A percentile compares a stretch with the other conserved stretches of the same genome.
phyloP scores from a whole-genome alignment of 768 basidiomycete species.

The Leucosporidium scottii region DNA sequence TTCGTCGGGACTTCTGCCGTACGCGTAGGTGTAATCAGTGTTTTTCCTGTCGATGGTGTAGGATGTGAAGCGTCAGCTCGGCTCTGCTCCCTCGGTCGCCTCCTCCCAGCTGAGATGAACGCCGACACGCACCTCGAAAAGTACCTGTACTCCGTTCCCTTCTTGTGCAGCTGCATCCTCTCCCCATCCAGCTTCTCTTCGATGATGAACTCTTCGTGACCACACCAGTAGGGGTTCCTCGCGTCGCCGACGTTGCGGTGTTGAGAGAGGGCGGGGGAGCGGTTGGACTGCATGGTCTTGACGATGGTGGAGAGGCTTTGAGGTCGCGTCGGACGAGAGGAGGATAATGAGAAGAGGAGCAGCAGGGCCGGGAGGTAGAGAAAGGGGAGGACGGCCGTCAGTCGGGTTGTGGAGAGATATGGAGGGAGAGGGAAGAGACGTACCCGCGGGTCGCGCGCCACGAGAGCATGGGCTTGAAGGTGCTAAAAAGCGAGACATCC shows the following conservation, averaged over 20 bases:
- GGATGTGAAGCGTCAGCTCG: too few species aligned
- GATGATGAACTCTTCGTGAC: slow-evolving; percentile 66
- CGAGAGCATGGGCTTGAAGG: slow-evolving; percentile 93
- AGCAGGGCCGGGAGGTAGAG: too few species aligned
- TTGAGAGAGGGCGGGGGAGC: background rate
- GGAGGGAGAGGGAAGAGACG: too few species aligned
- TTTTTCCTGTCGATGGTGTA: too few species aligned
- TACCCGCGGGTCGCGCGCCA: slow-evolving; percentile 67
- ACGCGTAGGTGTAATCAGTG: slow-evolving; percentile 85
- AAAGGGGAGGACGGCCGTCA: too few species aligned
- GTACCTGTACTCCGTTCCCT: slow-evolving; percentile 85
- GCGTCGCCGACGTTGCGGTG: background rate
- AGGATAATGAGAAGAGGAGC: too few species aligned
- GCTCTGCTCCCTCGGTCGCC: too few species aligned
- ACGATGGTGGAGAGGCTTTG: slow-evolving; percentile 64
- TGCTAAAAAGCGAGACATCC: slow-evolving; percentile 67
- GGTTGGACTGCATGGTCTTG: slow-evolving; percentile 60
- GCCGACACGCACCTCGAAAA: too few species aligned
- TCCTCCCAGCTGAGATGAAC: too few species aligned
- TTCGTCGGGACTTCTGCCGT: slow-evolving; percentile 58
- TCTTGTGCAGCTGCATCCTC: slow-evolving; percentile 91
- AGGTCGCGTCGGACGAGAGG: too few species aligned
- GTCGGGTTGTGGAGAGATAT: too few species aligned
- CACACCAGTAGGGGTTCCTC: slow-evolving; percentile 3
- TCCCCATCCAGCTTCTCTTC: slow-evolving; percentile 99